Base-by-base conservation (phyloP, 805 yeast genomes). In the Pichia rugopelliculosa region DNA sequence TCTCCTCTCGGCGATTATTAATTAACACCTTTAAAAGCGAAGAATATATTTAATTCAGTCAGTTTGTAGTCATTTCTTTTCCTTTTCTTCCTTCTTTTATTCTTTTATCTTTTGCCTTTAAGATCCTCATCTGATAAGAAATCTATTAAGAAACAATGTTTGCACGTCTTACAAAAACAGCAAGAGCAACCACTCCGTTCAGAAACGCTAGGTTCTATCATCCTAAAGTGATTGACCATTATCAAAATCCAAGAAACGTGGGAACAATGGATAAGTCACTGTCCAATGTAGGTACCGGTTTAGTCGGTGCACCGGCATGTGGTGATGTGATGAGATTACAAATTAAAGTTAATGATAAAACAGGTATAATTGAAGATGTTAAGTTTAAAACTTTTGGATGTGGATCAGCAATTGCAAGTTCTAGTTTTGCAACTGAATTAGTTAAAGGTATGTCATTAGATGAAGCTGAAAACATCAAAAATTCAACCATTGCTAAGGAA, bases 351-450 rank as follows among this genome's bases (percentile, higher is more conserved):
- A 83, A 84, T 55, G 97, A 90, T 59, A 82, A 76, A 48, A 80
- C 95, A 22, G 99, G 99, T 1, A 75, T 87, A 46, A 93, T 93
- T 57, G 81, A 87, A 66, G 96, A 93, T 65, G 99, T 91, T 53
- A 91, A 89, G 68, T 93, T 93, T 71, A 93, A 93, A 77, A 93
- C 99, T 4, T 93, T 93, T 71, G 99, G 99, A n/a, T 93, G 99
- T 66, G 99, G 99, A 40, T 82, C 93, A 3, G 99, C 99, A 45
- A 93, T 93, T 65, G 99, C 99, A 1, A 86, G 96, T 2, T 85
- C 95, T 10, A 87, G 96, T 1, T 93, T 85, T 65, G 93, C 93
- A 61, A 93, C 99, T 3, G 97, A 90, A 63, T 76, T 93, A 53
- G 96, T 93, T 50, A 84, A 91, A 63, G 99, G 99, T 39, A 89